Percentiles rank a stretch among this genome's conserved stretches.
Conservation (phyloP, 495 filamentous ascomycete genomes). For the Neurospora sp. region DNA sequence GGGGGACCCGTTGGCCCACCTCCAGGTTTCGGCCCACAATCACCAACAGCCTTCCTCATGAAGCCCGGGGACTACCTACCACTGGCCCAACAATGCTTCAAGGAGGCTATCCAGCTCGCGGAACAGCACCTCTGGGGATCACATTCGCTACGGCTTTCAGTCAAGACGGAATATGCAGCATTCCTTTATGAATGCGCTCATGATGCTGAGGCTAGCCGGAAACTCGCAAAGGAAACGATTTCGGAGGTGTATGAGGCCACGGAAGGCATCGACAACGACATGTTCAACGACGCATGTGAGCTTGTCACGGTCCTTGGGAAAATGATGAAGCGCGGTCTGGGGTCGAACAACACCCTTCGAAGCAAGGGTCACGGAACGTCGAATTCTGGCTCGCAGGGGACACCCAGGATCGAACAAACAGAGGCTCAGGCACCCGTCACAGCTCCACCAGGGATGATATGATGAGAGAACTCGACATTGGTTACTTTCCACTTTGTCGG, state of each 20-base stretch:
- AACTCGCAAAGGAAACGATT: constrained; percentile 72
- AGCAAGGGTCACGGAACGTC: constrained; percentile 18
- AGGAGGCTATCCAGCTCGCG: constrained; percentile 64
- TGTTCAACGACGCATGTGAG: constrained; percentile 69
- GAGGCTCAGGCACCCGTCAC: not conserved
- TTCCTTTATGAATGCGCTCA: constrained; percentile 92
- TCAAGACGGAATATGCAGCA: constrained; percentile 89
- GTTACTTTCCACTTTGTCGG: not conserved
- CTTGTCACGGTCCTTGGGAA: constrained; percentile 63
- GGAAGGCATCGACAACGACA: constrained; percentile 87
- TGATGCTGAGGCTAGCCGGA: constrained; percentile 61
- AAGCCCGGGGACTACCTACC: constrained; percentile 76
- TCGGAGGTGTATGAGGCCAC: constrained; percentile 82
- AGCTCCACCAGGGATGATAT: constrained; percentile 24
- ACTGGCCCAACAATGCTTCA: constrained; percentile 69
- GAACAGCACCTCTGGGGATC: constrained; percentile 70
- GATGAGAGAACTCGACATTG: not conserved
- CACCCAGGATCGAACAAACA: constrained; percentile 11
- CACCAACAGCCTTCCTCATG: constrained; percentile 59
- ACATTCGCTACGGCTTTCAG: constrained; percentile 79
- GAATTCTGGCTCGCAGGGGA: constrained; percentile 18
- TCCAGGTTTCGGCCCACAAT: constrained; percentile 39
- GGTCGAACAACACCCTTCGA: constrained; percentile 19
- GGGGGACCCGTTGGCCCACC: constrained; percentile 42
- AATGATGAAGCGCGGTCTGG: constrained; percentile 63